Evolutionary conservation across 2,329 filamentous ascomycete species (phyloP).

Genomic region (Alternaria postmessia): DNA sequence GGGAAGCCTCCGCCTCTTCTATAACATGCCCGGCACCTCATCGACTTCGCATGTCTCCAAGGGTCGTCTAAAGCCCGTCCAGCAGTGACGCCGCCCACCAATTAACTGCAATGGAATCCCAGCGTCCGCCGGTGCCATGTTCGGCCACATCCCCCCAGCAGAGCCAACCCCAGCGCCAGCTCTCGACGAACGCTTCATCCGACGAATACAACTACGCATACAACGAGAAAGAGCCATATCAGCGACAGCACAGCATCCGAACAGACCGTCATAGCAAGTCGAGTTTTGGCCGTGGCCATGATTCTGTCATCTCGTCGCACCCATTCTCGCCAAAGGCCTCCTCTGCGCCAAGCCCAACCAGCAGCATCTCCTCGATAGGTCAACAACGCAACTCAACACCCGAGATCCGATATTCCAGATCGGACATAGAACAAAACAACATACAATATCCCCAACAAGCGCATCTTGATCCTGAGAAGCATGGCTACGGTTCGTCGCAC

Average conservation of each 20-base stretch:
- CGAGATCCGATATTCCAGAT: conserved; percentile 24
- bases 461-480: conserved; percentile 48
- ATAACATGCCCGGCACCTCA: conserved; percentile 47
- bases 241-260: conserved; percentile 23
- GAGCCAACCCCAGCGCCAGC: conserved; percentile 22
- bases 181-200: conserved; percentile 14
- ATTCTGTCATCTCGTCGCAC: conserved; percentile 51
- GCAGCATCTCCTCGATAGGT: conserved; percentile 41
- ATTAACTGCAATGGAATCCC: conserved; percentile 45
- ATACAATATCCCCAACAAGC: conserved; percentile 37
- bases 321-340: conserved; percentile 46
- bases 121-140: conserved; percentile 38
- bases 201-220: conserved; percentile 28
- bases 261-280: conserved; percentile 34
- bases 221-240: conserved; percentile 37
- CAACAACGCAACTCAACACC: conserved; percentile 26
- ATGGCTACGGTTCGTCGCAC: conserved; percentile 26
- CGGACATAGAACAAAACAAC: conserved; percentile 12
- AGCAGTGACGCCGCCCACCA: conserved; percentile 30
- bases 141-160: conserved; percentile 34
- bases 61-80: conserved; percentile 38
- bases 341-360: conserved; percentile 45
- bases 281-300: conserved; percentile 38
- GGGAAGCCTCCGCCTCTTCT: conserved; percentile 37
- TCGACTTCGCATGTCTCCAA: conserved; percentile 24